Evolutionary conservation across 1,284 basidiomycete genomes (phyloP).

Genomic region (Takashimella tepidaria): DNA sequence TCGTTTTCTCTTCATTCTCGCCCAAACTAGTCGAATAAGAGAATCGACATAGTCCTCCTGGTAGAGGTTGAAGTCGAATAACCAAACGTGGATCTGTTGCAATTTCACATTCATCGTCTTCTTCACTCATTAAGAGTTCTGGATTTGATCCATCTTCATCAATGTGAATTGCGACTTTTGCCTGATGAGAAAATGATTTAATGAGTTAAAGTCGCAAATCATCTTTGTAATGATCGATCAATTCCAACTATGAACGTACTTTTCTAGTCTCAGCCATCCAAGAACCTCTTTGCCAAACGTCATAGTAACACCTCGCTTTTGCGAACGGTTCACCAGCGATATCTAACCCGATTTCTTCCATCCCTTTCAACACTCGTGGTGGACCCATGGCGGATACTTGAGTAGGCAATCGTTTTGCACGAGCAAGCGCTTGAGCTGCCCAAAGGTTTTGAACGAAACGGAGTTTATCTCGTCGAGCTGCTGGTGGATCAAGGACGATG

Average conservation of each 20-base stretch:
- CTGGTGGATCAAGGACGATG: conserved; percentile 59
- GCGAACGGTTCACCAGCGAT: conserved; percentile 55
- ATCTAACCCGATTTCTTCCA: conserved; percentile 67
- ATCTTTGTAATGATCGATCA: too few relatives aligned
- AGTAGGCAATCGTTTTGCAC: conserved; percentile 54
- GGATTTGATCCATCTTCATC: conserved; percentile 58
- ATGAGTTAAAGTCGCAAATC: too few relatives aligned
- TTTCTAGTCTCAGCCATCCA: conserved; percentile 70
- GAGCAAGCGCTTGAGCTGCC: conserved; percentile 71
- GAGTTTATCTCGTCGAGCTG: conserved; percentile 62
- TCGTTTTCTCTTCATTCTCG: conserved; percentile 33
- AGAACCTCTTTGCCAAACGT: conserved; percentile 70
- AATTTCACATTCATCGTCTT: conserved; percentile 41
- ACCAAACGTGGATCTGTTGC: conserved; percentile 61
- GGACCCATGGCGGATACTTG: conserved; percentile 50
- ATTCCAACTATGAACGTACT: too few relatives aligned
- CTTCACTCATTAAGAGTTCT: conserved; percentile 64
- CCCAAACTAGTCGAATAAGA: conserved; percentile 55
- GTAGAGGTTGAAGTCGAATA: conserved; percentile 62
- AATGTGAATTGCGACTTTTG: conserved; percentile 79
- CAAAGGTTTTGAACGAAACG: conserved; percentile 83
- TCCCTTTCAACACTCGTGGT: conserved; percentile 54
- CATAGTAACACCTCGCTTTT: conserved; percentile 70
- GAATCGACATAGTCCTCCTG: conserved; percentile 66
- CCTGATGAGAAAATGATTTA: too few relatives aligned